A percentile compares a stretch with the other conserved stretches of the same genome.
These are phyloP conservation scores for Zarea fungicola DNA, from an alignment of 2,329 filamentous ascomycete genomes.

Conservation along the genomic window DNA sequence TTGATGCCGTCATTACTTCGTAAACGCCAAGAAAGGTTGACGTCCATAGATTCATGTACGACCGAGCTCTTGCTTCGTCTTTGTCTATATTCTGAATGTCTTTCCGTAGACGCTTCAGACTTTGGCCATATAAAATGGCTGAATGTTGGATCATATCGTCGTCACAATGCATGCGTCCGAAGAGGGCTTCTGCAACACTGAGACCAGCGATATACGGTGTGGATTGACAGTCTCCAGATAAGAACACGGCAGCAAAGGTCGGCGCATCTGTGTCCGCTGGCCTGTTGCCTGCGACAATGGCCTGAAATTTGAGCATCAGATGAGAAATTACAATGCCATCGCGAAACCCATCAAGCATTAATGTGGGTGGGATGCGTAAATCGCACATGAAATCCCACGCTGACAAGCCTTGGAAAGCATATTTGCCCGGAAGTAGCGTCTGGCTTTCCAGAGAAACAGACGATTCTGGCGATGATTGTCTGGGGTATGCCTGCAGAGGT, in stretches of 20 bases:
- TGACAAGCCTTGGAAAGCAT: background rate
- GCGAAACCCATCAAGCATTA: background rate
- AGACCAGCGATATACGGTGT: slow-evolving; percentile 14
- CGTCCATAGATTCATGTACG: slow-evolving; percentile 14
- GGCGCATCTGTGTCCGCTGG: slow-evolving; percentile 7
- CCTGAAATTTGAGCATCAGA: slow-evolving; percentile 3
- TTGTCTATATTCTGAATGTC: slow-evolving; percentile 12
- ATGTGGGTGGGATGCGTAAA: background rate
- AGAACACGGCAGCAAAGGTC: slow-evolving; percentile 13
- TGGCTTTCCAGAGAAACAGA: background rate
- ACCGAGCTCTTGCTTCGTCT: slow-evolving; percentile 1
- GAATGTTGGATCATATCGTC: slow-evolving; percentile 9
- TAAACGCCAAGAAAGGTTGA: slow-evolving; percentile 14
- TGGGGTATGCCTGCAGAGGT: background rate
- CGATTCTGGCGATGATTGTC: background rate
- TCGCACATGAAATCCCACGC: background rate
- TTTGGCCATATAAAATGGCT: slow-evolving; percentile 10
- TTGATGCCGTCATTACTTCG: slow-evolving; percentile 13
- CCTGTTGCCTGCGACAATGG: background rate
- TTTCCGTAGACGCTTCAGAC: background rate
- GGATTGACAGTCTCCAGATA: slow-evolving; percentile 7
- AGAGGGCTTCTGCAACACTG: slow-evolving; percentile 13
- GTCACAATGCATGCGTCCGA: slow-evolving; percentile 14
- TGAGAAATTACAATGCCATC: slow-evolving; percentile 5
- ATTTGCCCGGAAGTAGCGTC: too few relatives aligned